phyloP scores from a whole-genome alignment of 139 green algal species.

The Haematococcus sp. region DNA sequence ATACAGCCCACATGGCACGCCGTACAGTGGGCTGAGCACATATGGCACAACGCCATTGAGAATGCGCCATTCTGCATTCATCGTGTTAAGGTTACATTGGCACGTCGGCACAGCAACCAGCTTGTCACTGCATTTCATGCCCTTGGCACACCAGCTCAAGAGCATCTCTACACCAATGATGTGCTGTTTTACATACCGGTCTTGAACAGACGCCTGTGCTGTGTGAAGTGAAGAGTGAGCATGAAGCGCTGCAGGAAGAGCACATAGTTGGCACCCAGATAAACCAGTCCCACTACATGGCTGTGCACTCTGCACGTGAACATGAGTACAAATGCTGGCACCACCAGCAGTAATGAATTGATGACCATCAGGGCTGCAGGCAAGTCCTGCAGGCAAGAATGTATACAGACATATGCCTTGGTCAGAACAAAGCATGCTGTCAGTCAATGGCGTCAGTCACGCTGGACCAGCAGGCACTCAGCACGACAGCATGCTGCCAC shows the following conservation, averaged over 20 bases:
- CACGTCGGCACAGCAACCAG: too few relatives aligned
- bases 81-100: neutral
- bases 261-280: constrained; percentile 56
- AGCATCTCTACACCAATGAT: neutral
- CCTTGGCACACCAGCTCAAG: too few relatives aligned
- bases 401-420: too few relatives aligned
- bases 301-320: constrained; percentile 4
- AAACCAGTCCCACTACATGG: constrained; percentile 41
- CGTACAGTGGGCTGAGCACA: constrained; percentile 64
- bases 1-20: constrained; percentile 78
- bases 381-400: too few relatives aligned
- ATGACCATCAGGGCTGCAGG: too few relatives aligned
- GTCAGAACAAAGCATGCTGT: too few relatives aligned
- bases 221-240: constrained; percentile 70
- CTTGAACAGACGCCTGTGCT: constrained; percentile 70
- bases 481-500: too few relatives aligned
- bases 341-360: too few relatives aligned
- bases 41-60: constrained; percentile 55
- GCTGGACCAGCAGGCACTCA: too few relatives aligned
- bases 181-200: constrained; percentile 26
- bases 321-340: constrained; percentile 17
- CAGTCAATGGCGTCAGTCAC: too few relatives aligned
- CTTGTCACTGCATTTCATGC: too few relatives aligned
- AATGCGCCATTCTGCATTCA: constrained; percentile 12
- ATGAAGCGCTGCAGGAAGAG: constrained; percentile 77